A percentile compares a stretch with the other conserved stretches of the same genome.
These are phyloP conservation scores for Boletellus emodensis DNA, from an alignment of 768 basidiomycete genomes.

Conservation along the genomic window DNA sequence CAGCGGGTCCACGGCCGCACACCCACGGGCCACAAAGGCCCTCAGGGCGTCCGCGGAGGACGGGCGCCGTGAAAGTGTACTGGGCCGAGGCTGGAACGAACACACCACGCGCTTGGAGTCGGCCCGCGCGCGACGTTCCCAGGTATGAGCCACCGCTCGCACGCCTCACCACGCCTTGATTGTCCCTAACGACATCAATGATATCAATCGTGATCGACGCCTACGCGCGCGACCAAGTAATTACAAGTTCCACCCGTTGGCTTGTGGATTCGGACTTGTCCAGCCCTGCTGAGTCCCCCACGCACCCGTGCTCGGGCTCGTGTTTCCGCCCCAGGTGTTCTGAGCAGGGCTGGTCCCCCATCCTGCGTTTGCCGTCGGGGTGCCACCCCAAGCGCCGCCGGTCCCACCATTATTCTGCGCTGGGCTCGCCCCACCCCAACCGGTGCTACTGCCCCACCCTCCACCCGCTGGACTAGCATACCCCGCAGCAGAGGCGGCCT, in stretches of 20 bases:
- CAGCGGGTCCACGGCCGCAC: too few relatives aligned
- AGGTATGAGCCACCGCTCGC: too few relatives aligned
- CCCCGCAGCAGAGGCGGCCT: conserved; percentile 30
- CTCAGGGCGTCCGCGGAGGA: too few relatives aligned
- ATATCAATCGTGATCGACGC: neutral
- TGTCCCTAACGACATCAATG: neutral
- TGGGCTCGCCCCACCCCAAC: conserved; percentile 21
- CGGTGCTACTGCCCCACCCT: conserved; percentile 28
- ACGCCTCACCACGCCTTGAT: neutral
- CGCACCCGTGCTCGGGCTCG: conserved; percentile 27
- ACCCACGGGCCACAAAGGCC: too few relatives aligned
- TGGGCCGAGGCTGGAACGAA: too few relatives aligned
- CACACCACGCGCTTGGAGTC: too few relatives aligned
- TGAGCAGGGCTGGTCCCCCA: conserved; percentile 33
- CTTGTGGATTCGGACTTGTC: conserved; percentile 46
- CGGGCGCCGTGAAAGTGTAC: too few relatives aligned
- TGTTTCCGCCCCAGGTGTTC: conserved; percentile 36
- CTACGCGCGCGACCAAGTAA: too few relatives aligned
- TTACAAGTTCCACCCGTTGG: conserved; percentile 53
- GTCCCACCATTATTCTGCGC: conserved; percentile 22
- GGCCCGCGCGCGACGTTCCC: neutral
- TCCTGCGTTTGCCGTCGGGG: conserved; percentile 25
- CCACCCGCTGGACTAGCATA: conserved; percentile 30
- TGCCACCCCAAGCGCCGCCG: conserved; percentile 17
- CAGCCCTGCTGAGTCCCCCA: conserved; percentile 42